Percentiles rank a stretch among this genome's conserved stretches.
Conservation (phyloP, 179 eudicot species). For the Amaranthus tricolor region DNA sequence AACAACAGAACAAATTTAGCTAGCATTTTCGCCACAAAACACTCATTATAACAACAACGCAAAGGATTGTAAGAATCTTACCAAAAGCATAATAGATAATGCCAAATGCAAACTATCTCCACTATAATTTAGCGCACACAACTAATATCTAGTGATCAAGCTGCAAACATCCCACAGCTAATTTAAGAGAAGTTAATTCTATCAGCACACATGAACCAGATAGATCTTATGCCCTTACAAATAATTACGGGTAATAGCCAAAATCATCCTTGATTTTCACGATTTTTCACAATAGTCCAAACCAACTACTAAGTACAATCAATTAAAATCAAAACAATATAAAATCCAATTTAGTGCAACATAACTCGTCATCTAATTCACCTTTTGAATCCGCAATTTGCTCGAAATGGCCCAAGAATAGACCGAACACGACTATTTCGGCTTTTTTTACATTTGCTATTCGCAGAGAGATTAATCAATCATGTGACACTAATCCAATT, state of each 20-base stretch:
- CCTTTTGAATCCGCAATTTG: no score
- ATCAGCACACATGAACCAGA: neutral
- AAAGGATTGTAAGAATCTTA: neutral
- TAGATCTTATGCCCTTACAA: neutral
- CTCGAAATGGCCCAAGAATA: no score
- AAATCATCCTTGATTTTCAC: neutral
- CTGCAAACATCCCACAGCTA: neutral
- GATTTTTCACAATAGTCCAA: neutral
- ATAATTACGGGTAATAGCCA: neutral
- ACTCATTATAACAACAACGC: neutral
- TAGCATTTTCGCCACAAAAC: conserved; percentile 3
- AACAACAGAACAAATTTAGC: conserved; percentile 1
- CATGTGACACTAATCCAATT: neutral
- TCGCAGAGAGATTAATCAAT: no score
- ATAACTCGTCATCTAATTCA: neutral
- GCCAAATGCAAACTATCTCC: neutral
- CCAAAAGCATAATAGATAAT: neutral
- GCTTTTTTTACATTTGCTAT: no score
- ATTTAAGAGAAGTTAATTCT: neutral
- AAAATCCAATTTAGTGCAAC: neutral
- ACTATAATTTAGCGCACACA: neutral
- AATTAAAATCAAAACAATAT: conserved; percentile 17
- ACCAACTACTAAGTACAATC: conserved; percentile 4
- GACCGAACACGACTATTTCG: no score
- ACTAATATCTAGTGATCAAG: neutral